Evolutionary conservation across 108 stramenopile genomes (phyloP).

Genomic region (Mediolabrus comicus): DNA sequence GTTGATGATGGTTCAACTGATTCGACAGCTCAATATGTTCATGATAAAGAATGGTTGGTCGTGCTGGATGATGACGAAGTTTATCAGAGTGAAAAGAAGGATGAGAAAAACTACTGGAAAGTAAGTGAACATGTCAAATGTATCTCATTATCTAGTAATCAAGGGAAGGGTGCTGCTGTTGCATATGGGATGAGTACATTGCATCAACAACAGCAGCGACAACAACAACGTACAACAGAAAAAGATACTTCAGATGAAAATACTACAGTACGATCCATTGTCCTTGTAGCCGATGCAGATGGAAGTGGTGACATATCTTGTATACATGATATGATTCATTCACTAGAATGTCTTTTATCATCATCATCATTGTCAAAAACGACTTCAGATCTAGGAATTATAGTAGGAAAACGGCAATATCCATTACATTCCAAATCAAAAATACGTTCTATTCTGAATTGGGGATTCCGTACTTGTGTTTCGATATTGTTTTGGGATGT

Average conservation of each 20-base stretch:
- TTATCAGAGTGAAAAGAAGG: not conserved
- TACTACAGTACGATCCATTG: slow-evolving; percentile 5
- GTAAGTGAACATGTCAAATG: slow-evolving; percentile 32
- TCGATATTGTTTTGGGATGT: slow-evolving; percentile 12
- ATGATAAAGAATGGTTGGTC: slow-evolving; percentile 13
- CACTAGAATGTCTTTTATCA: slow-evolving; percentile 25
- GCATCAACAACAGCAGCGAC: not conserved
- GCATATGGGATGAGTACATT: slow-evolving; percentile 52
- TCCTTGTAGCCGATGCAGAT: slow-evolving; percentile 78
- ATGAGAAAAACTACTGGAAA: slow-evolving; percentile 14
- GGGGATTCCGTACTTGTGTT: slow-evolving; percentile 39
- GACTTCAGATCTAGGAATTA: slow-evolving; percentile 5
- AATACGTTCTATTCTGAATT: slow-evolving; percentile 20
- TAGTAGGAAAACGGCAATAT: slow-evolving; percentile 23
- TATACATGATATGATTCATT: slow-evolving; percentile 50
- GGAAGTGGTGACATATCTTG: slow-evolving; percentile 70
- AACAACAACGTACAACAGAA: not conserved
- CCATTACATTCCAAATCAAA: slow-evolving; percentile 8
- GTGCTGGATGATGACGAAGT: not conserved
- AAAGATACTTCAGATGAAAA: not conserved
- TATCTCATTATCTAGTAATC: slow-evolving; percentile 53
- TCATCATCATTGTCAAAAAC: not conserved
- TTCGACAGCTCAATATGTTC: slow-evolving; percentile 39
- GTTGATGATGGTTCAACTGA: slow-evolving; percentile 84
- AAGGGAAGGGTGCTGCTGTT: slow-evolving; percentile 81